phyloP scores from a whole-genome alignment of 2,329 filamentous ascomycete genomes.

The Domatiomyces globalis region DNA sequence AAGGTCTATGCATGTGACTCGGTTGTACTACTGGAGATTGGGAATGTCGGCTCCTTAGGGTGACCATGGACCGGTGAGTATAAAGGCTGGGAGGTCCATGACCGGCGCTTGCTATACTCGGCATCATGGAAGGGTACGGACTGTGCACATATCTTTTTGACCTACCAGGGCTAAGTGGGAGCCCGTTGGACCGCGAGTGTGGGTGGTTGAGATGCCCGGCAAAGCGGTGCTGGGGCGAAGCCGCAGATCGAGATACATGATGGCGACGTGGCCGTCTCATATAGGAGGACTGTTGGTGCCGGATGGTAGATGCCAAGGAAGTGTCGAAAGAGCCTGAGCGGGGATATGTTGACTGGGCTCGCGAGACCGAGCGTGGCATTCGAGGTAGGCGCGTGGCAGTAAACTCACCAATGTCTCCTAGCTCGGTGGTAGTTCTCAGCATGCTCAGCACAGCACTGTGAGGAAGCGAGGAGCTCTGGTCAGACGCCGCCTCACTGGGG shows the following conservation, averaged over 20 bases:
- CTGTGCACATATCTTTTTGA: background rate
- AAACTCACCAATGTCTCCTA: conserved; percentile 50
- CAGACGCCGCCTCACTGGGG: background rate
- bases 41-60: conserved; percentile 13
- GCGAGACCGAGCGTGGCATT: conserved; percentile 23
- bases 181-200: background rate
- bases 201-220: background rate
- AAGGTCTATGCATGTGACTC: conserved; percentile 3
- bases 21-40: conserved; percentile 9
- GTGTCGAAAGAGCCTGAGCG: conserved; percentile 13
- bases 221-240: conserved; percentile 1
- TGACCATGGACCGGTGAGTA: conserved; percentile 16
- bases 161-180: background rate
- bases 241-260: conserved; percentile 8
- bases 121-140: background rate
- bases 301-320: conserved; percentile 9
- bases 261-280: conserved; percentile 6
- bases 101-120: background rate
- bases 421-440: conserved; percentile 52
- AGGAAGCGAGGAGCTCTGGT: conserved; percentile 6
- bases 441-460: conserved; percentile 48
- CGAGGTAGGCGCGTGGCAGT: conserved; percentile 37
- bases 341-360: conserved; percentile 5
- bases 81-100: conserved; percentile 7
- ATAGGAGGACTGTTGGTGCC: conserved; percentile 6